A percentile compares a stretch with the other conserved stretches of the same genome.
phyloP scores from a whole-genome alignment of 1,284 basidiomycete species.

The Cryptococcus sp. region DNA sequence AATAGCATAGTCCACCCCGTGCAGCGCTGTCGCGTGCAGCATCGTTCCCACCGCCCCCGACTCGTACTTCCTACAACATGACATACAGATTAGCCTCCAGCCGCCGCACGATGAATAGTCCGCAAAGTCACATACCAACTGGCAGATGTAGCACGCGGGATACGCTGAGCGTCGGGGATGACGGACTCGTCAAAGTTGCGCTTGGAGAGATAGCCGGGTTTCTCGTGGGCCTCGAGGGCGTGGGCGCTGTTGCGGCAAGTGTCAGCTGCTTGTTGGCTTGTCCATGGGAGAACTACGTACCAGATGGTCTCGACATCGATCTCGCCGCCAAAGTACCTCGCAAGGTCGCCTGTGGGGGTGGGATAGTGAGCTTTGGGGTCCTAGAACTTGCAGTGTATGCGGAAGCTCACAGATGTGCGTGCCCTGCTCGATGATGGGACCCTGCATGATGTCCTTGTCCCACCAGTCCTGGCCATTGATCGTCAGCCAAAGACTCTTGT shows the following conservation, averaged over 20 bases:
- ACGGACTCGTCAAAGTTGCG: slow-evolving; percentile 53
- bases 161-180: slow-evolving; percentile 42
- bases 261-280: background rate
- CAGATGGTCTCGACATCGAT: slow-evolving; percentile 53
- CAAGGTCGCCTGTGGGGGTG: slow-evolving; percentile 45
- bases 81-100: background rate
- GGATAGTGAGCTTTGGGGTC: slow-evolving; percentile 2
- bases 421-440: slow-evolving; percentile 56
- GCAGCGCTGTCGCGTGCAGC: slow-evolving; percentile 41
- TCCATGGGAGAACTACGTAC: slow-evolving; percentile 30
- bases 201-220: slow-evolving; percentile 51
- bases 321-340: slow-evolving; percentile 56
- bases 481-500: slow-evolving; percentile 54
- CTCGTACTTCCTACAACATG: slow-evolving; percentile 39
- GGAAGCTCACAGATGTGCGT: slow-evolving; percentile 52
- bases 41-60: slow-evolving; percentile 43
- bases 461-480: slow-evolving; percentile 52
- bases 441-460: slow-evolving; percentile 53
- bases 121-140: slow-evolving; percentile 43
- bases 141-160: slow-evolving; percentile 50
- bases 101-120: background rate
- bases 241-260: slow-evolving; percentile 23
- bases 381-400: background rate
- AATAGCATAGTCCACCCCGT: slow-evolving; percentile 39
- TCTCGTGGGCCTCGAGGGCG: slow-evolving; percentile 46